These are phyloP conservation scores for Saccharomycopsis sp. DNA, from an alignment of 805 yeast genomes.

Conservation along the genomic window DNA sequence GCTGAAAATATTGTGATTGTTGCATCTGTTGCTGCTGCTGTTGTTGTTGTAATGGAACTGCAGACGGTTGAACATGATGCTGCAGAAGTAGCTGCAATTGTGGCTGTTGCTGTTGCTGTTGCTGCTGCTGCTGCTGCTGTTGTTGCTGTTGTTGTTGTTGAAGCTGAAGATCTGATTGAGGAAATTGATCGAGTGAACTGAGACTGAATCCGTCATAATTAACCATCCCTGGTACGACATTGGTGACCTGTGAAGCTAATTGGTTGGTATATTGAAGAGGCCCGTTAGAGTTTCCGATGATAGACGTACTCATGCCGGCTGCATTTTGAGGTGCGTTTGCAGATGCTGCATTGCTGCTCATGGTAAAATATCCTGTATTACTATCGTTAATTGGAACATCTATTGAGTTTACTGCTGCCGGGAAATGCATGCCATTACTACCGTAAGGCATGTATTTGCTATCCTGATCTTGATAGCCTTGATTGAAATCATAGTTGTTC, in stretches of 20 bases:
- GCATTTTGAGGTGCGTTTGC: not conserved
- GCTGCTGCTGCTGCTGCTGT: not conserved
- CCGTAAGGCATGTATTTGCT: not conserved
- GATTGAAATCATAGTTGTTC: not conserved
- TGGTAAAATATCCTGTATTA: not conserved
- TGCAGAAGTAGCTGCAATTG: not conserved
- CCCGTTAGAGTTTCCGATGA: not conserved
- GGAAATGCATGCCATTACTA: not conserved
- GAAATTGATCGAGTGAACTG: not conserved
- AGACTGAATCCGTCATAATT: not conserved
- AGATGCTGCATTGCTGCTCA: not conserved
- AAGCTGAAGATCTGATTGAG: not conserved
- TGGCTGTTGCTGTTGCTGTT: not conserved
- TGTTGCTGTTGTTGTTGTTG: not conserved
- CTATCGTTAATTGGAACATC: not conserved
- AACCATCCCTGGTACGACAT: not conserved
- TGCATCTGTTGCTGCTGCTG: not conserved
- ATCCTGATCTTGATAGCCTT: constrained; percentile 2
- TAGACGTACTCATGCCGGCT: no score
- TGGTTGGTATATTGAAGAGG: not conserved
- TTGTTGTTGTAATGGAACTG: no score
- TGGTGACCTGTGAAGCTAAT: not conserved
- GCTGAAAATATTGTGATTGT: not conserved
- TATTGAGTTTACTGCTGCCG: not conserved
- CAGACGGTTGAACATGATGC: no score